Conservation (phyloP, 192 early-diverging fungal species). For the Rhizophagus clarus region DNA sequence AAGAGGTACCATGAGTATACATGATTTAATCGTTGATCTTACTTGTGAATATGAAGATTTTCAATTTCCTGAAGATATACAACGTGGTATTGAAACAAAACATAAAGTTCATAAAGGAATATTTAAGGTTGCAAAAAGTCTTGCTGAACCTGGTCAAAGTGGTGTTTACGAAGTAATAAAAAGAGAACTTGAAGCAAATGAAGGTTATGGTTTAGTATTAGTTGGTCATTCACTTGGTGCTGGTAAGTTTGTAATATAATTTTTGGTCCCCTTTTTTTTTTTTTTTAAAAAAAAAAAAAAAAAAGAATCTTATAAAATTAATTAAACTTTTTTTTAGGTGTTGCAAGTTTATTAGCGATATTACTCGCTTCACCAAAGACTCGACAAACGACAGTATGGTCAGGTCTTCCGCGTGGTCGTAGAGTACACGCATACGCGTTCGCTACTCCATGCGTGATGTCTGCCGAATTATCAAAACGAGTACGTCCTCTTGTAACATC, state of each 20-base stretch:
- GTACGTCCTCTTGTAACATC: constrained; percentile 40
- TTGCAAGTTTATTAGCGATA: constrained; percentile 48
- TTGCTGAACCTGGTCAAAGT: constrained; percentile 44
- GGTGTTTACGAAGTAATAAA: constrained; percentile 48
- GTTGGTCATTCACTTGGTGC: constrained; percentile 57
- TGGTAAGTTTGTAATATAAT: constrained; percentile 30
- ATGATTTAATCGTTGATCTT: constrained; percentile 53
- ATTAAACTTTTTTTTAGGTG: constrained; percentile 11
- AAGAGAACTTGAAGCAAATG: constrained; percentile 42
- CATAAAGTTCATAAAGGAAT: constrained; percentile 54
- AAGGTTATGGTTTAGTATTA: constrained; percentile 46
- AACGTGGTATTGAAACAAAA: constrained; percentile 20
- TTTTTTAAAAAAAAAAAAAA: no score
- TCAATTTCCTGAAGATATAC: constrained; percentile 45
- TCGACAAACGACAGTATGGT: constrained; percentile 41
- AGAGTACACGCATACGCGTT: constrained; percentile 50
- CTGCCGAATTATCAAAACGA: constrained; percentile 44
- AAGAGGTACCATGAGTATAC: constrained; percentile 51
- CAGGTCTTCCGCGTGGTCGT: constrained; percentile 44
- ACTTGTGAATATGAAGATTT: constrained; percentile 52
- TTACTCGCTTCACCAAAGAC: constrained; percentile 47
- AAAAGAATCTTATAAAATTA: no score
- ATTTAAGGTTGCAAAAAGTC: constrained; percentile 40
- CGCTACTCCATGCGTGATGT: constrained; percentile 49
- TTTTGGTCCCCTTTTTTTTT: no score